Conservation (phyloP, 2,329 filamentous ascomycete genomes). For the Tympanopsis confertula region DNA sequence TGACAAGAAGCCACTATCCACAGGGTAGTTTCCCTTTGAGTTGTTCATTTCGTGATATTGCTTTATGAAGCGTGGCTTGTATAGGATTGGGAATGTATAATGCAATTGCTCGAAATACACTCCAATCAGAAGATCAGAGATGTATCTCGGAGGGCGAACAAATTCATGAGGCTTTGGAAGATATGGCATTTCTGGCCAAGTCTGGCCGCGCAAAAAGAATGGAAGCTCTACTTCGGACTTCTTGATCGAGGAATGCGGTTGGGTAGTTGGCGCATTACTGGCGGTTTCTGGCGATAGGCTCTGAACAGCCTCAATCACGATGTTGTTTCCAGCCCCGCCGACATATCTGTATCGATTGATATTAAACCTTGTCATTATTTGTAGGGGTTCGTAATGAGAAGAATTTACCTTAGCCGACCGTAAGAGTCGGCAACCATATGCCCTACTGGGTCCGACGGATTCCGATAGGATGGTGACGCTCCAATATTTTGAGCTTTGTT, state of each 20-base stretch:
- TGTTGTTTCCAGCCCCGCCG: constrained; percentile 12
- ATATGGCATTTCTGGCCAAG: constrained; percentile 13
- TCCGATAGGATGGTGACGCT: constrained; percentile 3
- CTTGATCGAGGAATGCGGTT: not conserved
- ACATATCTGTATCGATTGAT: constrained; percentile 8
- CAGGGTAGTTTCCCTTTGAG: constrained; percentile 1
- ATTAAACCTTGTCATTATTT: not conserved
- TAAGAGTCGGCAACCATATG: constrained; percentile 14
- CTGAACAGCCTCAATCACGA: constrained; percentile 14
- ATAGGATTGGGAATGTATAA: constrained; percentile 14
- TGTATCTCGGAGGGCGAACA: constrained; percentile 12
- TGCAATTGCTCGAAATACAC: constrained; percentile 16
- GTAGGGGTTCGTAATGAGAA: not conserved
- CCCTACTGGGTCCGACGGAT: constrained; percentile 4
- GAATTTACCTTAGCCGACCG: constrained; percentile 9
- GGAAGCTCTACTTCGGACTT: constrained; percentile 11
- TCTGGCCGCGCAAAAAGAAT: constrained; percentile 12
- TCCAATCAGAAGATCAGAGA: constrained; percentile 13
- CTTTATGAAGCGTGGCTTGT: constrained; percentile 13
- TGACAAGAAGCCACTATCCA: constrained; percentile 11
- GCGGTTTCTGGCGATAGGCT: constrained; percentile 7
- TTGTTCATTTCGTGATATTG: constrained; percentile 8
- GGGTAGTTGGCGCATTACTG: not conserved
- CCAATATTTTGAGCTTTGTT: constrained; percentile 2
- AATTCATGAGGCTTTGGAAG: constrained; percentile 13